Evolutionary conservation across 345 rosid genomes (phyloP), one percentile per base, ranked within the genome.

Genomic region (Eucalyptus camaldulensis): DNA sequence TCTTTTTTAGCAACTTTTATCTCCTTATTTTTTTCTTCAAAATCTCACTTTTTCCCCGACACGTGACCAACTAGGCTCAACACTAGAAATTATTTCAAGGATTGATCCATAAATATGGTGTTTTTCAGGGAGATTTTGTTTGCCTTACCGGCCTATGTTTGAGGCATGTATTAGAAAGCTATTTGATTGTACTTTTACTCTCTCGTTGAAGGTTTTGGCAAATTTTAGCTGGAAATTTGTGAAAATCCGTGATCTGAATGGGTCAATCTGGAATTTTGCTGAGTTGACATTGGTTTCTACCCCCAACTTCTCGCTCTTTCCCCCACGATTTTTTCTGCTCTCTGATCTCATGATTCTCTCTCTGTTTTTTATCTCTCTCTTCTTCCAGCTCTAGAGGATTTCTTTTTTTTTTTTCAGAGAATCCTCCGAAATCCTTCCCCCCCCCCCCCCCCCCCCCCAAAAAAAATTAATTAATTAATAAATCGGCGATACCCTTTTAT

Each of bases 361-460:
- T 19, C 10, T 53, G 10, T 53, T 19, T 53, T 53, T 53, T 4
- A 51, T 53, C 24, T 53, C 58, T 53, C 24, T 53, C 24, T 53
- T 53, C 4, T 53, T 53, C 58, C 1, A 53, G 24, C 58, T 53
- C 58, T 53, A 53, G 58, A 56, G 6, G 62, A 56, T 40, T 5
- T 37, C n/a, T 4, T 4, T 8, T 22, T 22, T 56, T 54, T 54
- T 56, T 56, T 22, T 56, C 62, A 56, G 27, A 56, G 29, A 56
- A 56, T 24, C 29, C 62, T 56, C 29, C 62, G 6, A 24, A 56
- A 56, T 56, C n/a, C n/a, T n/a, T n/a, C n/a, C n/a, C n/a, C n/a
- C 3, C 37, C 37, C 3, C 5, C 10, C 2, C 25, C 25, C 27
- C 11, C 9, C 4, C 56, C 4, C 22, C 4, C 4, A 0, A 53